Evolutionary conservation across 768 basidiomycete species (phyloP), one percentile per base, ranked within the genome.

Genomic region (Dendrothele bispora): DNA sequence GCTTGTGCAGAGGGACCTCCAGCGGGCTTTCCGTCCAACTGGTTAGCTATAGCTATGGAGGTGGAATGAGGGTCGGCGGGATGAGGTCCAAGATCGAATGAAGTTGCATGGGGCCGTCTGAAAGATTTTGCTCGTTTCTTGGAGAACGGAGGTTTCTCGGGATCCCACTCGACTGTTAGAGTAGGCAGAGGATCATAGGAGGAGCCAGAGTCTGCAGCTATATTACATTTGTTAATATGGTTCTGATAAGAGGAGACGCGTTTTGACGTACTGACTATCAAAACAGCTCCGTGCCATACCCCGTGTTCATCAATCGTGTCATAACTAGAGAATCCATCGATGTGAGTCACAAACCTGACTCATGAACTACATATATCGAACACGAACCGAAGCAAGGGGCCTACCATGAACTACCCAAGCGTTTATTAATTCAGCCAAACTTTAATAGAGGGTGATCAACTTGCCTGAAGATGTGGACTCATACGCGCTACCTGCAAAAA

Each of bases 401-500:
- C 93, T 47, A 88, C 91, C 91, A 95, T 94, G 58, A 95, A 80
- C 75, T 86, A 63, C 18, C n/a, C n/a, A n/a, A n/a, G n/a, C n/a
- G n/a, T n/a, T n/a, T n/a, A n/a, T n/a, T n/a, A n/a, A n/a, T n/a
- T n/a, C n/a, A n/a, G n/a, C n/a, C n/a, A n/a, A n/a, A n/a, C n/a
- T n/a, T n/a, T n/a, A n/a, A n/a, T n/a, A n/a, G n/a, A n/a, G n/a
- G n/a, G n/a, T n/a, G n/a, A n/a, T n/a, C n/a, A 51, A 58, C 67
- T 32, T 47, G 75, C 78, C 63, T 88, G 86, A 22, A 97, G 75
- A 65, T 88, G 79, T 7, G 93, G 93, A 20, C 84, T 68, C 88
- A 90, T 95, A 34, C 81, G 73, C 17, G 79, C 79, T 5, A 79
- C 71, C 42, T 73, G 72, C 29, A 84, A 69, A 6, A 70, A 65